Conservation (phyloP, 179 eudicot species). For the Silene coronaria region DNA sequence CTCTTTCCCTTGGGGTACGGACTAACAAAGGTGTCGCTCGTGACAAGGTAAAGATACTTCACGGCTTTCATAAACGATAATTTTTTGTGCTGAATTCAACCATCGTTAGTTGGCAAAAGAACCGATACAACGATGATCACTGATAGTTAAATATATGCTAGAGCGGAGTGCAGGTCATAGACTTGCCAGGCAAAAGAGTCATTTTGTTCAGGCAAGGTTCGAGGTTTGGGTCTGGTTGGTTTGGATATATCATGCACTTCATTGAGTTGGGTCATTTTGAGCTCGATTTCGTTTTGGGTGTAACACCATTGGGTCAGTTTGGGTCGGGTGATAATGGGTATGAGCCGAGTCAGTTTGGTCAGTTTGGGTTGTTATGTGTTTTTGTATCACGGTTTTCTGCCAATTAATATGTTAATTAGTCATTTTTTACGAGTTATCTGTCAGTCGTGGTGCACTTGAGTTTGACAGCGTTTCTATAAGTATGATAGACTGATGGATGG, state of each 20-base stretch:
- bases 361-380: no score
- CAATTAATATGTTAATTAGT: no score
- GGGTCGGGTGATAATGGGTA: background rate
- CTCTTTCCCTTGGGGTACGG: slow-evolving; percentile 49
- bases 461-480: no score
- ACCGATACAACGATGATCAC: background rate
- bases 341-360: background rate
- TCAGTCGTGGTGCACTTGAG: no score
- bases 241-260: background rate
- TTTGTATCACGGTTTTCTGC: no score
- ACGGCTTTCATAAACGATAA: background rate
- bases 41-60: slow-evolving; percentile 30
- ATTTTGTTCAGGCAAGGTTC: background rate
- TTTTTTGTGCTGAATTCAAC: background rate
- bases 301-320: background rate
- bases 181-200: background rate
- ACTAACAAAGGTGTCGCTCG: slow-evolving; percentile 30
- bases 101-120: background rate
- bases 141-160: background rate
- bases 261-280: background rate
- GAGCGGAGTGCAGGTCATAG: background rate
- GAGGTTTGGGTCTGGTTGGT: background rate
- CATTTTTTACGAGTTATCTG: no score
- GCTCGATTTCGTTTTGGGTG: background rate
- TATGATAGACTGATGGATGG: no score